Conservation (phyloP, 2,329 filamentous ascomycete genomes). For the Aureobasidium uvarum region DNA sequence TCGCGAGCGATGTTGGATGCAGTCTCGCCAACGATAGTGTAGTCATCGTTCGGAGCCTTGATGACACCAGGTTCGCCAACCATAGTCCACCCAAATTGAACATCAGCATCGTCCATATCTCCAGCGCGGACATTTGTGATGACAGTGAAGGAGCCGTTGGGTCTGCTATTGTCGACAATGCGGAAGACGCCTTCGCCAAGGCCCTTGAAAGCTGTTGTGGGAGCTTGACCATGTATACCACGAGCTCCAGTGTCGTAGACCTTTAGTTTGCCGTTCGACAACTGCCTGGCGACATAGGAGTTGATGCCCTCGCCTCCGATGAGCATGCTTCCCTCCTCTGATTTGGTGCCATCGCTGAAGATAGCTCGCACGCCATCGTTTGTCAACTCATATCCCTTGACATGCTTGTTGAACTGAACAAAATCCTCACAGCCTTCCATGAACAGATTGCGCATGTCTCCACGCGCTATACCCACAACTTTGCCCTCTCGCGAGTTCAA, state of each 20-base stretch:
- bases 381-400: conserved; percentile 60
- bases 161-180: conserved; percentile 51
- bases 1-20: conserved; percentile 59
- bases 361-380: conserved; percentile 54
- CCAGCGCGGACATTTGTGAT: conserved; percentile 64
- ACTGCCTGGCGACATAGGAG: conserved; percentile 59
- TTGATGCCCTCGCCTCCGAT: conserved; percentile 63
- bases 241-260: conserved; percentile 63
- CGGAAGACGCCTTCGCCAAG: conserved; percentile 63
- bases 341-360: conserved; percentile 61
- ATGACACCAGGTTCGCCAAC: conserved; percentile 58
- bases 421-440: conserved; percentile 55
- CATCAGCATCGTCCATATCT: conserved; percentile 58
- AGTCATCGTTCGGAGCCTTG: conserved; percentile 58
- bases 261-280: conserved; percentile 58
- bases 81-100: conserved; percentile 65
- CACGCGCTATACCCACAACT: conserved; percentile 60
- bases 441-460: conserved; percentile 62
- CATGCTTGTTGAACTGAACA: conserved; percentile 57
- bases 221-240: conserved; percentile 65
- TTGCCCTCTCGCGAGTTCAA: conserved; percentile 57
- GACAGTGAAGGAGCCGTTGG: conserved; percentile 51
- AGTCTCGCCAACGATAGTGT: conserved; percentile 55
- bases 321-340: conserved; percentile 58
- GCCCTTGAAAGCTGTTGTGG: conserved; percentile 59